Base-by-base conservation (phyloP, 345 rosid species). In the Pelargonium nanum region DNA sequence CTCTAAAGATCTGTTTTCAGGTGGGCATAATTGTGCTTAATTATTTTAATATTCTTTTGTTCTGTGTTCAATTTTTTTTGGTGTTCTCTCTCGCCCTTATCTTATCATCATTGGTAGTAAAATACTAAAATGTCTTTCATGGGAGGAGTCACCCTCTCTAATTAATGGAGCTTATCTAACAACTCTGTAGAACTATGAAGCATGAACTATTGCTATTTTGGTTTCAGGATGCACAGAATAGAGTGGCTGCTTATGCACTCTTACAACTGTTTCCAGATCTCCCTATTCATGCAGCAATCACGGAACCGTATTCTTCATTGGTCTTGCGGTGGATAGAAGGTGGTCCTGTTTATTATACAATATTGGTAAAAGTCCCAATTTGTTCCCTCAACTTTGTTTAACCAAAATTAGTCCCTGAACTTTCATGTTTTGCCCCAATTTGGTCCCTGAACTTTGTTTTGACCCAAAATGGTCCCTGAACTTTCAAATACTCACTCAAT, bases 171-270 rank as follows among this genome's bases (percentile, higher is more conserved):
- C 48, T 30, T 30, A 40, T 40, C 48, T 40, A 12, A 40, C 48
- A 40, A 40, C 48, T 40, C 48, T 5, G 10, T 40, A 17, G 16
- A 40, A 40, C 9, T 40, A 40, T 40, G n/a, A n/a, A n/a, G n/a
- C n/a, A n/a, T n/a, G n/a, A 40, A 19, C 19, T 66, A 26, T 57
- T 45, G 32, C 25, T 62, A 67, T 57, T 66, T 56, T 65, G 45
- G 60, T 68, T 64, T 59, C 86, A 91, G 96, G 98, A 86, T 77
- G 95, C 89, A 66, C 98, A 91, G 74, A 91, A 88, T 57, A 81
- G 75, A 75, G 83, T 81, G 58, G 96, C 98, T 8, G 83, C 96
- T 65, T 83, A 78, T 70, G 85, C 98, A 65, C 88, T 91, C 59
- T 75, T 78, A 72, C 79, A 81, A 68, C 68, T 91, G 23, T 88